Evolutionary conservation across 2,329 filamentous ascomycete species (phyloP), one percentile per base, ranked within the genome.

Genomic region (Aspergillus viridinutans): DNA sequence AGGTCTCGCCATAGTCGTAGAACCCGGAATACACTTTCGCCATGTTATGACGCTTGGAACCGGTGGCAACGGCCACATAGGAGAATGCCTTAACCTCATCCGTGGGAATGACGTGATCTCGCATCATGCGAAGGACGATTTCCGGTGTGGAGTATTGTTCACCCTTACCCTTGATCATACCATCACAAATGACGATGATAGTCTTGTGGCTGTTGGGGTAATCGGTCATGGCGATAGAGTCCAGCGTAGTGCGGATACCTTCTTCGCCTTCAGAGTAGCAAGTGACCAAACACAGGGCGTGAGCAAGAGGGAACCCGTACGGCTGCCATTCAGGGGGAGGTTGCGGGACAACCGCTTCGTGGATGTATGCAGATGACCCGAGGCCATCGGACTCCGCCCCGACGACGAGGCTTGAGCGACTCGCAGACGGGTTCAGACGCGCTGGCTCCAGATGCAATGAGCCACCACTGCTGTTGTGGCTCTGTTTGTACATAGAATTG

Each of bases 191-290:
- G 67, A 97, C 90, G 58, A 99, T 83, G 66, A 99, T 94, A 28
- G 92, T 85, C 77, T 99, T 99, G 83, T 99, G 95, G 74, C 93
- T 97, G 82, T 99, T 99, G 51, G 94, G 94, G 68, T 99, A 99
- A 74, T 99, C 95, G 3, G 94, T 99, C 76, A 90, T 96, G 51
- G 93, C 94, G 71, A 99, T 89, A 0, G 94, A 99, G 76, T 99
- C 92, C 28, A 99, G 80, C 0, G 94, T 99, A 0, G 92, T 96
- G 50, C 94, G 89, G 55, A 99, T 84, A 69, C 93, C 94, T 58
- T 96, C 89, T 62, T 89, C 90, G 63, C 94, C 94, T 78, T 99
- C 94, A 0, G 94, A 99, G 74, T 99, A 99, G 20, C 92, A 92
- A 26, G 95, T 99, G 52, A 99, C 92, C 63, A 99, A 77, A 74